A percentile compares a stretch with the other conserved stretches of the same genome.
Evolutionary conservation across 2,329 filamentous ascomycete genomes (phyloP).

Genomic region (Ceratocystis ficicola): DNA sequence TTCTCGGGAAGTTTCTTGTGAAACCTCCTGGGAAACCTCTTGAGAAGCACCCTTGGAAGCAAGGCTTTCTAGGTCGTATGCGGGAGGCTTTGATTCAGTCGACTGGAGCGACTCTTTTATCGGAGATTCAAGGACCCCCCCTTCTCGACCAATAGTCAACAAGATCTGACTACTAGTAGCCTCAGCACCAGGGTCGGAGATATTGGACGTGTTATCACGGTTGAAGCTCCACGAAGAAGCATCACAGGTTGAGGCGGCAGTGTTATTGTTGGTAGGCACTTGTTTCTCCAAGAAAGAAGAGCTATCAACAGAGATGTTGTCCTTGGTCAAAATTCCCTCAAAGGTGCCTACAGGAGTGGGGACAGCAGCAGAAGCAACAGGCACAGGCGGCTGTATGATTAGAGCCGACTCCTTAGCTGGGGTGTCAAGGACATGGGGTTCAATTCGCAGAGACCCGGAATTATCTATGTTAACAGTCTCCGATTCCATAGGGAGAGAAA

Average conservation of each 20-base stretch:
- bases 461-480: background rate
- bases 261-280: background rate
- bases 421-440: background rate
- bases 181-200: background rate
- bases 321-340: background rate
- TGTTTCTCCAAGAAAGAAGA: background rate
- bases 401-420: background rate
- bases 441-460: background rate
- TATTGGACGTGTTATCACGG: background rate
- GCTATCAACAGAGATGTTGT: background rate
- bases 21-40: too few species aligned
- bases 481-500: background rate
- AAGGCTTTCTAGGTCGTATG: background rate
- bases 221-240: constrained; percentile 11
- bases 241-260: background rate
- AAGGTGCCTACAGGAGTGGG: background rate
- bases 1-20: too few species aligned
- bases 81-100: background rate
- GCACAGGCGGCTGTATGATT: background rate
- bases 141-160: background rate
- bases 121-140: background rate
- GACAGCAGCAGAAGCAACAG: background rate
- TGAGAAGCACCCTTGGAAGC: background rate
- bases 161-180: background rate
- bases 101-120: background rate